A percentile compares a stretch with the other conserved stretches of the same genome.
phyloP scores from a whole-genome alignment of 2,329 filamentous ascomycete genomes.

The Ceratocystis cubensis region DNA sequence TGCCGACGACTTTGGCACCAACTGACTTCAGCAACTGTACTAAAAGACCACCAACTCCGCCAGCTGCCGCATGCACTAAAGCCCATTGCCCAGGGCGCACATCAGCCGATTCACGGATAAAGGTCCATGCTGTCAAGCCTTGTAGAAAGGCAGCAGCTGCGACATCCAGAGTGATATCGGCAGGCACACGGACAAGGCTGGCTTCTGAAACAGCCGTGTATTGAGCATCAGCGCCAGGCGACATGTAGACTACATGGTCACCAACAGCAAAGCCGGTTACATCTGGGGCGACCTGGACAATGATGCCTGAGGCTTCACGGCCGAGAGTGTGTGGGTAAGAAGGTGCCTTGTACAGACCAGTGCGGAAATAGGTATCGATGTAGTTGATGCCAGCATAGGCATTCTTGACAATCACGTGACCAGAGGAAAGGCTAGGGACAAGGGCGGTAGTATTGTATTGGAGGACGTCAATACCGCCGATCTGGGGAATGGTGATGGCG shows the following conservation, averaged over 20 bases:
- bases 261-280: constrained; percentile 47
- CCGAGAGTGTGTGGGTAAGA: constrained; percentile 62
- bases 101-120: constrained; percentile 63
- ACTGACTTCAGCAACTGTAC: constrained; percentile 60
- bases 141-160: constrained; percentile 64
- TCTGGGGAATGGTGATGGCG: constrained; percentile 52
- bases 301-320: constrained; percentile 61
- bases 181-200: constrained; percentile 51
- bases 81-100: constrained; percentile 69
- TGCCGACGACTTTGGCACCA: constrained; percentile 68
- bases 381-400: constrained; percentile 54
- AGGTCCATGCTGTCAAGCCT: constrained; percentile 68
- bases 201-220: constrained; percentile 42
- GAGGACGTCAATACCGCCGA: constrained; percentile 57
- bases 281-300: constrained; percentile 49
- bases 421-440: constrained; percentile 40
- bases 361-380: constrained; percentile 65
- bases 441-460: constrained; percentile 40
- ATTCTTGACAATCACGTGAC: constrained; percentile 49
- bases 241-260: constrained; percentile 60
- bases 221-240: constrained; percentile 41
- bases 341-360: constrained; percentile 53
- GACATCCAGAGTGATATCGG: constrained; percentile 44
- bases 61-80: constrained; percentile 74
- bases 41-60: constrained; percentile 65